Evolutionary conservation across 441 rosid genomes (phyloP), one percentile per base, ranked within the genome.

Genomic region (Jatropha podagrica): DNA sequence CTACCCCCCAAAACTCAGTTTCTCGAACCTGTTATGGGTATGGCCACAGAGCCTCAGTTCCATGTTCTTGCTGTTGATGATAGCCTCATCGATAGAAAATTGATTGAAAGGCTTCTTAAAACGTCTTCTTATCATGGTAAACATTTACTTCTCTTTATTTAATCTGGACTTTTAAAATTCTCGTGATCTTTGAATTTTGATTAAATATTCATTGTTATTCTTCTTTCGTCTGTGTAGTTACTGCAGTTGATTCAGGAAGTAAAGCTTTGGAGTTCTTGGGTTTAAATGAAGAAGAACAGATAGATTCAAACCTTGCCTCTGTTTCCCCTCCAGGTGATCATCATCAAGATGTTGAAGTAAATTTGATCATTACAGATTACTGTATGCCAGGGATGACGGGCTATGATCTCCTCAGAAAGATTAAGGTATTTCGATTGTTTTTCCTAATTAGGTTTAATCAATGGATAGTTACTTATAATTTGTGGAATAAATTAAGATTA

Each of bases 311-410:
- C 27, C 68, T 67, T 4, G 20, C 78, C 18, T 71, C 86, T 76
- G 81, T 82, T 74, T 77, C 81, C 68, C 58, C 81, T 0, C 62
- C 27, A 5, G 6, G 4, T 23, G 5, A 71, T n/a, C 10, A 72
- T 48, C 81, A 79, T 65, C 81, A 80, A 60, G 87, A 86, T 49
- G 66, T 85, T 4, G 82, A 83, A 75, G 87, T 94, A 5, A 89
- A 86, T 82, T 78, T 94, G 82, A 89, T 94, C 61, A 91, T 94
- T 55, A 92, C 98, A 56, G 98, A 94, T 83, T 94, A 94, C 58
- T 90, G 91, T 65, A 94, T 94, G 98, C 98, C 98, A 10, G 98
- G 92, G 48, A 92, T 94, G 93, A 90, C 94, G 1, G 98, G 98
- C 70, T 90, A 90, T 77, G 98, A 94, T 83, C 95, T 94, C 8